Base-by-base conservation (phyloP, 2,329 filamentous ascomycete species). In the Ophiobolus disseminans region DNA sequence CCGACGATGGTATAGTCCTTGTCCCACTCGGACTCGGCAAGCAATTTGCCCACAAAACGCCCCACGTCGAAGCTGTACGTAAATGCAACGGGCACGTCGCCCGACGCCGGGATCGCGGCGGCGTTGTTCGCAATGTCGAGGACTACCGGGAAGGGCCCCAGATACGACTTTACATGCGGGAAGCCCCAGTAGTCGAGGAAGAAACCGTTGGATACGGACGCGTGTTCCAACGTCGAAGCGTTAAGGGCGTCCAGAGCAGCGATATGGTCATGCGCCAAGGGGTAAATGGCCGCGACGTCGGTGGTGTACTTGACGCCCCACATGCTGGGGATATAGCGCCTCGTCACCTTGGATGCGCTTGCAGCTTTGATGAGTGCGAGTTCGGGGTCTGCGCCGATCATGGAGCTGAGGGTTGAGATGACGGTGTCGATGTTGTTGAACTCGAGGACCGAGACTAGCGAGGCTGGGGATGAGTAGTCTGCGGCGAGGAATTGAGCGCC, bases 1-100 rank as follows among this genome's bases (percentile, higher is more conserved):
- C 77, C 77, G 57, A 75, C 47, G 25, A 75, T 47, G 37, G 53
- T 65, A 0, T 57, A 55, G 6, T 63, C 58, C 17, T 69, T 62
- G 1, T 75, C 70, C 78, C 78, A 61, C 6, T 40, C 50, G 1
- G 44, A 16, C 17, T 49, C n/a, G 7, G 16, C 14, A 17, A 60
- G 46, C 4, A 43, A 22, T 8, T 25, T 30, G 13, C 36, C 52
- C 2, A 48, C 45, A 30, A 57, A 60, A 4, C 31, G 25, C 4
- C 41, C 57, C 5, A 58, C 34, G 31, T 60, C 55, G 19, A 47
- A 47, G 20, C 21, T 56, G 35, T 60, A 50, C 7, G 52, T 60
- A 25, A 60, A 56, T 2, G 34, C 40, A 4, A 58, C 41, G 11
- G 43, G 48, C 9, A 45, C 44, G 5, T 57, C 34, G 19, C 57